Base-by-base conservation (phyloP, 345 rosid species). In the Citrus medica region DNA sequence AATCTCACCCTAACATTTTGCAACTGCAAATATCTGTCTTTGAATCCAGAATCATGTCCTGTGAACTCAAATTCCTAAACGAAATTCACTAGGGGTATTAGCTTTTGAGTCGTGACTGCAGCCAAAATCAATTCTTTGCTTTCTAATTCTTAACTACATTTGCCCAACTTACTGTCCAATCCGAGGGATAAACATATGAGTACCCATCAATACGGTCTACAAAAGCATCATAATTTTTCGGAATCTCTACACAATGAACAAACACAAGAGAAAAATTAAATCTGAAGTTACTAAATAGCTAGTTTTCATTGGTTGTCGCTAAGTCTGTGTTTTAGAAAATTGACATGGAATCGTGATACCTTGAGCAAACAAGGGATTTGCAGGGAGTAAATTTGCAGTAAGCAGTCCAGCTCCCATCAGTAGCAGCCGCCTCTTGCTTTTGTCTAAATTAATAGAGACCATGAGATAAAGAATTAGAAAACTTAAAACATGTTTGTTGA, bases 11-110 rank as follows among this genome's bases (percentile, higher is more conserved):
- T 85, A 70, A 90, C 96, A 83, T 82, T 89, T 73, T 95, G 97
- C 82, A 92, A 79, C 76, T 93, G 96, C 80, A 86, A 37, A 67
- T 81, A 82, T 69, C 97, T 88, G 85, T 93, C 97, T 67, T 92
- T 93, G 81, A 92, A 92, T 24, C 96, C 98, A 53, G 98, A 95
- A 85, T 93, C 94, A 86, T 92, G 98, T 21, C 92, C 98, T 76
- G 88, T 80, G 86, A 89, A 93, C 64, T 93, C 97, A 67, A 92
- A 95, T 60, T 92, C 96, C 99, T 92, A 21, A 64, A 32, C 68
- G 72, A 60, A 69, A 27, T 32, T 17, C 58, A 63, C 25, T 64
- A 48, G 51, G 51, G 7, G 14, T 28, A 16, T 17, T 70, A 62
- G 38, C 12, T 24, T 21, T 70, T 48, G 28, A 27, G 60, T 58